Evolutionary conservation across 164 flowering plant genomes (phyloP).

Genomic region (Amborella trichopoda): DNA sequence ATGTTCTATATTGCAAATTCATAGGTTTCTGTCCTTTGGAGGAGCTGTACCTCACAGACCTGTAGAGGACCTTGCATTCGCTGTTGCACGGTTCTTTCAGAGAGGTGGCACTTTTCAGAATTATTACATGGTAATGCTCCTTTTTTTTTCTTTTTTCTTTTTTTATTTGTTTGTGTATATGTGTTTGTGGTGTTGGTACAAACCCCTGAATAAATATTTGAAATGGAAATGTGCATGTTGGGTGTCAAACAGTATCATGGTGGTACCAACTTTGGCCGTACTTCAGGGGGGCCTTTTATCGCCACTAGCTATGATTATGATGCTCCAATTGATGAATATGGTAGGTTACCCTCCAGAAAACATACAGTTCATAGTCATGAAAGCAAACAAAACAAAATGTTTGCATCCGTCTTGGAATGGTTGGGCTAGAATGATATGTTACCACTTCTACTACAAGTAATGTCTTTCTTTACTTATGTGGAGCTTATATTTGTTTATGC

Average conservation of each 20-base stretch:
- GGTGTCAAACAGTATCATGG: slow-evolving; percentile 68
- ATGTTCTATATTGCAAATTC: neutral
- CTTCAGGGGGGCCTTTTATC: slow-evolving; percentile 88
- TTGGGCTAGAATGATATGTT: neutral
- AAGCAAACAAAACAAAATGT: too few relatives aligned
- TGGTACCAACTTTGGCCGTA: slow-evolving; percentile 95
- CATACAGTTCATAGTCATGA: too few relatives aligned
- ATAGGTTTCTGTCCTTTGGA: slow-evolving; percentile 82
- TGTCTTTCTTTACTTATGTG: neutral
- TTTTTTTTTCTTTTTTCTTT: neutral
- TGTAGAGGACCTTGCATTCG: slow-evolving; percentile 85
- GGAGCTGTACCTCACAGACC: slow-evolving; percentile 79
- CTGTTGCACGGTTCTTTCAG: slow-evolving; percentile 90
- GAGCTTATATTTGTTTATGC: neutral
- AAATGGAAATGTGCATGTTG: slow-evolving; percentile 3
- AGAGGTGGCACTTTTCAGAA: slow-evolving; percentile 90
- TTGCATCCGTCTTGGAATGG: neutral
- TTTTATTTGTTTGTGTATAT: too few relatives aligned
- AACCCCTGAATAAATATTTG: neutral
- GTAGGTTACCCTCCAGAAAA: too few relatives aligned
- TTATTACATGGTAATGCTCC: slow-evolving; percentile 76
- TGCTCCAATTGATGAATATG: slow-evolving; percentile 97
- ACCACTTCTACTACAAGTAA: neutral
- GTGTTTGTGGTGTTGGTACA: too few relatives aligned
- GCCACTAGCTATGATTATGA: slow-evolving; percentile 94